phyloP scores from a whole-genome alignment of 805 yeast genomes.

The Suhomyces tanzawaensis region DNA sequence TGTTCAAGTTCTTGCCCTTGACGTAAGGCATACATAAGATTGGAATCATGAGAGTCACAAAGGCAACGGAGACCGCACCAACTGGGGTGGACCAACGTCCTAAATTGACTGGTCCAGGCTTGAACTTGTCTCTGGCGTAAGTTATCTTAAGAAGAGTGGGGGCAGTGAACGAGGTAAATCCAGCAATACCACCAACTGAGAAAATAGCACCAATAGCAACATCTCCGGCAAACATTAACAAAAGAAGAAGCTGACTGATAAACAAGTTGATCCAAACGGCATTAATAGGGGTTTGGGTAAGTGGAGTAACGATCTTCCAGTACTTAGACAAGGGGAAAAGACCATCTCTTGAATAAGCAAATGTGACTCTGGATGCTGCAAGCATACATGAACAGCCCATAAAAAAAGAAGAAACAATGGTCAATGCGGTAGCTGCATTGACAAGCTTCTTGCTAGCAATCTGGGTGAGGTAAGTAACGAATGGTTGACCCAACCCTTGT shows the following conservation, averaged over 20 bases:
- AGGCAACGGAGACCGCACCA: conserved; percentile 48
- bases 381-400: conserved; percentile 62
- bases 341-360: conserved; percentile 66
- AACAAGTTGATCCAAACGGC: conserved; percentile 60
- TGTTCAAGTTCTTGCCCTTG: conserved; percentile 35
- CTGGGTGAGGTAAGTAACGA: conserved; percentile 53
- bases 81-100: conserved; percentile 51
- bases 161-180: conserved; percentile 63
- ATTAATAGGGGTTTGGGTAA: conserved; percentile 60
- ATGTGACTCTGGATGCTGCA: conserved; percentile 66
- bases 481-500: conserved; percentile 56
- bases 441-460: conserved; percentile 42
- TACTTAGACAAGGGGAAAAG: conserved; percentile 56
- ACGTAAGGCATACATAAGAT: conserved; percentile 55
- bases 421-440: conserved; percentile 40
- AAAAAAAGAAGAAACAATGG: conserved; percentile 40
- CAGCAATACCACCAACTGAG: conserved; percentile 70
- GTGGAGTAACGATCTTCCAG: conserved; percentile 49
- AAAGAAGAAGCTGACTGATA: conserved; percentile 53
- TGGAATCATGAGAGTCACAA: conserved; percentile 56
- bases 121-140: conserved; percentile 50
- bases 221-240: conserved; percentile 62
- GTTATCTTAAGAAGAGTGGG: conserved; percentile 61
- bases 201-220: conserved; percentile 68
- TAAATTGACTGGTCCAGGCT: conserved; percentile 66